phyloP scores from a whole-genome alignment of 1,284 basidiomycete genomes.

The Fistulina hepatica region DNA sequence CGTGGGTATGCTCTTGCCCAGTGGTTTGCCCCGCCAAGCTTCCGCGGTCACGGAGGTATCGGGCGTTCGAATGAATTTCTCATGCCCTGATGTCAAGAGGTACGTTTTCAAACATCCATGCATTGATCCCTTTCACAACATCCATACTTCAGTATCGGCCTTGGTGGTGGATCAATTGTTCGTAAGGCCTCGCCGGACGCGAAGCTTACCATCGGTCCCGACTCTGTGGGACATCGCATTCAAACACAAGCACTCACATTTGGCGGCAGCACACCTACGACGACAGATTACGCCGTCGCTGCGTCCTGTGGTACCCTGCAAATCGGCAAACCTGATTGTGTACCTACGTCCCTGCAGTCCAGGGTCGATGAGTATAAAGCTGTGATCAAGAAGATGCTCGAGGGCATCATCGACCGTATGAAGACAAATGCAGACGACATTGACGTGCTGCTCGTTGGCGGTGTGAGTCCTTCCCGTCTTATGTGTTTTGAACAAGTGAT shows the following conservation, averaged over 20 bases:
- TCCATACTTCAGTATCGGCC: conserved; percentile 29
- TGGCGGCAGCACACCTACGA: conserved; percentile 38
- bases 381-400: conserved; percentile 38
- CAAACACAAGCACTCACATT: conserved; percentile 38
- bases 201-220: conserved; percentile 40
- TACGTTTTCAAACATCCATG: conserved; percentile 8
- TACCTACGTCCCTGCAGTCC: conserved; percentile 19
- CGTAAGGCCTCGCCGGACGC: conserved; percentile 22
- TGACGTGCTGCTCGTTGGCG: conserved; percentile 42
- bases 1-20: conserved; percentile 25
- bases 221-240: conserved; percentile 48
- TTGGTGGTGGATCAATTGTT: conserved; percentile 46
- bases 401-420: conserved; percentile 39
- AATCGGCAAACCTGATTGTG: conserved; percentile 28
- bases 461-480: too few species aligned
- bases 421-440: conserved; percentile 43
- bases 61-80: conserved; percentile 17
- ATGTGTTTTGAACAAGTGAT: too few species aligned
- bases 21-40: conserved; percentile 22
- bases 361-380: conserved; percentile 26
- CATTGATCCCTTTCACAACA: background rate
- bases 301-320: conserved; percentile 22
- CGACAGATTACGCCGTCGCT: conserved; percentile 47
- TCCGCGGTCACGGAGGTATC: conserved; percentile 16
- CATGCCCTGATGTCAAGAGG: conserved; percentile 32